Conservation (phyloP, 208 protist genomes). For the Leishmania major region DNA sequence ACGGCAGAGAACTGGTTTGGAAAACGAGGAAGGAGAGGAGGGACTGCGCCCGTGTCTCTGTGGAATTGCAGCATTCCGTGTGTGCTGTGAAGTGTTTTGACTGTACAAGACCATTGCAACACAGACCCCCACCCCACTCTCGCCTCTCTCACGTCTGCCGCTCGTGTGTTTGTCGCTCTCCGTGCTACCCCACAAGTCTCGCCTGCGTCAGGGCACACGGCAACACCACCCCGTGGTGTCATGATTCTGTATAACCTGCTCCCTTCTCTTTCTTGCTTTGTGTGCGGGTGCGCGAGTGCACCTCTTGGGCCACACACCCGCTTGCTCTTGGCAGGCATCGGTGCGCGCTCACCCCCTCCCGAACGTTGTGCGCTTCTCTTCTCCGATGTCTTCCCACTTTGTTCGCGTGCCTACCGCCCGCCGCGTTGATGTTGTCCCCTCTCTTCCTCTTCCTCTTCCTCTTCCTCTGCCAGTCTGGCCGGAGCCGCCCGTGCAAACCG, state of each 20-base stretch:
- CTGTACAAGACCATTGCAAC: background rate
- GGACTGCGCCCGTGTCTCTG: background rate
- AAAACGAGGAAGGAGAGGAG: background rate
- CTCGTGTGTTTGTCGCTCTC: background rate
- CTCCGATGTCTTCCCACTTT: background rate
- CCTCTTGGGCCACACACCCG: background rate
- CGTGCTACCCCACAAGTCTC: background rate
- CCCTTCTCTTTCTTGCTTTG: background rate
- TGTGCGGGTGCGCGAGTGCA: background rate
- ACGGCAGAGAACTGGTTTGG: background rate
- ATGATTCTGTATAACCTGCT: background rate
- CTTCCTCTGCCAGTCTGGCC: background rate
- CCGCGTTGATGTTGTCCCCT: background rate
- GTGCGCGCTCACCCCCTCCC: background rate
- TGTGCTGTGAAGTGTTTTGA: background rate
- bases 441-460: too few species aligned
- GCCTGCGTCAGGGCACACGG: background rate
- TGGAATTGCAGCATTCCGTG: background rate
- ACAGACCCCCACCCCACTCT: background rate
- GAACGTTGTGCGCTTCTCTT: background rate
- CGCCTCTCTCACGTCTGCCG: background rate
- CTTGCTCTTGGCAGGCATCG: background rate
- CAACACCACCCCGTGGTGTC: background rate
- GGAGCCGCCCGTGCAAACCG: background rate
- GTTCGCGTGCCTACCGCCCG: slow-evolving; percentile 1